Evolutionary conservation across 2,329 filamentous ascomycete genomes (phyloP).

Genomic region (Paraphoma chrysanthemicola): DNA sequence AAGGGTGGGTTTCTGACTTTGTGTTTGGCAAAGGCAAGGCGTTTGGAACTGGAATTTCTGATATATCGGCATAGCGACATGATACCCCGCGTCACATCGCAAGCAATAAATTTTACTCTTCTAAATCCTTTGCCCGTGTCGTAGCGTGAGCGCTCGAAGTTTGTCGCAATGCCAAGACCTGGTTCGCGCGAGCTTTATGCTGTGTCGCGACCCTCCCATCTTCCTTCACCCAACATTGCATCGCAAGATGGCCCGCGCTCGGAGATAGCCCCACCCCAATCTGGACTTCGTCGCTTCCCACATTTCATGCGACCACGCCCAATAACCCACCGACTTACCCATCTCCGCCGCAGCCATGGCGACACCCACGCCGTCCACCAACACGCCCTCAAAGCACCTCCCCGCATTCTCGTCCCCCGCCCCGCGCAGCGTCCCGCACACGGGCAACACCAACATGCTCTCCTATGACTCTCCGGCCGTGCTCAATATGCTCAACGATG

Average conservation of each 20-base stretch:
- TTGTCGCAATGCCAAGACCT: slow-evolving; percentile 2
- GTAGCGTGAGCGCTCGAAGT: no score
- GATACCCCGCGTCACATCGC: not conserved
- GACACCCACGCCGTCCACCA: slow-evolving; percentile 46
- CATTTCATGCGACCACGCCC: no score
- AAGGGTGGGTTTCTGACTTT: not conserved
- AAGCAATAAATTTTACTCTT: not conserved
- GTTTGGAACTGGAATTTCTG: not conserved
- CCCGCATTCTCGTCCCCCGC: slow-evolving; percentile 49
- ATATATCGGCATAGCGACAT: not conserved
- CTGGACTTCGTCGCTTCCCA: no score
- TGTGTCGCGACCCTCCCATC: not conserved
- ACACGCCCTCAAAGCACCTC: slow-evolving; percentile 47
- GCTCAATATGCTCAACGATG: slow-evolving; percentile 50
- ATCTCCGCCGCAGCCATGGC: slow-evolving; percentile 29
- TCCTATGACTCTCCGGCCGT: slow-evolving; percentile 52
- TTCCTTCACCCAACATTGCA: slow-evolving; percentile 13
- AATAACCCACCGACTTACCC: no score
- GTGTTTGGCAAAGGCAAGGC: not conserved
- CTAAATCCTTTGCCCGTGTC: not conserved
- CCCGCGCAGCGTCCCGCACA: slow-evolving; percentile 52
- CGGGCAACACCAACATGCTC: slow-evolving; percentile 44
- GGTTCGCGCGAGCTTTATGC: not conserved
- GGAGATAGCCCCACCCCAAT: not conserved
- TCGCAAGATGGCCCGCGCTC: not conserved